Evolutionary conservation across 2,329 filamentous ascomycete species (phyloP).

Genomic region (Colletotrichum graminicola): DNA sequence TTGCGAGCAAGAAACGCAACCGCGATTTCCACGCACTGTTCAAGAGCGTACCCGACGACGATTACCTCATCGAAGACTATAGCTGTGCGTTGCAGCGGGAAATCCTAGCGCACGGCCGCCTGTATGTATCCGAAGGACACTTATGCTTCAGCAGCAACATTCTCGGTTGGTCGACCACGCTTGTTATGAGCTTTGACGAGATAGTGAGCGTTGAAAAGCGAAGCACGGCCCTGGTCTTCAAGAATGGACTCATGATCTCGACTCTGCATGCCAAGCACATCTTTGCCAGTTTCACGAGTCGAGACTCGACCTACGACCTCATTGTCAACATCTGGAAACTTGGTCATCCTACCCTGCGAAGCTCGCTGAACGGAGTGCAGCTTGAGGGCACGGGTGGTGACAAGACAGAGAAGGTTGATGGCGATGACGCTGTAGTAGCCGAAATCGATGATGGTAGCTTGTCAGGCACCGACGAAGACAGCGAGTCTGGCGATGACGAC

Average conservation of each 20-base stretch:
- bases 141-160: conserved; percentile 99
- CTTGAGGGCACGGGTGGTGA: conserved; percentile 87
- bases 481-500: conserved; percentile 72
- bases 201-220: conserved; percentile 97
- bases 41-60: conserved; percentile 96
- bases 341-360: conserved; percentile 90
- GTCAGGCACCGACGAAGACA: conserved; percentile 69
- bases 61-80: conserved; percentile 98
- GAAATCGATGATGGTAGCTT: conserved; percentile 62
- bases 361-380: conserved; percentile 88
- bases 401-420: conserved; percentile 87
- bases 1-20: conserved; percentile 96
- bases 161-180: conserved; percentile 95
- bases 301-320: conserved; percentile 96
- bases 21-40: conserved; percentile 94
- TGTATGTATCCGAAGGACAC: conserved; percentile 97
- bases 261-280: conserved; percentile 95
- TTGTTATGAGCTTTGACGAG: conserved; percentile 98
- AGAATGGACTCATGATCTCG: conserved; percentile 96
- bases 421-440: conserved; percentile 48
- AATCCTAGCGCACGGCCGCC: conserved; percentile 90
- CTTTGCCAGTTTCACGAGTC: conserved; percentile 93
- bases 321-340: conserved; percentile 99
- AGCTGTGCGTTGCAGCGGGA: conserved; percentile 96
- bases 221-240: conserved; percentile 94